phyloP scores from a whole-genome alignment of 2,329 filamentous ascomycete genomes.

The Paramyrothecium roridum region DNA sequence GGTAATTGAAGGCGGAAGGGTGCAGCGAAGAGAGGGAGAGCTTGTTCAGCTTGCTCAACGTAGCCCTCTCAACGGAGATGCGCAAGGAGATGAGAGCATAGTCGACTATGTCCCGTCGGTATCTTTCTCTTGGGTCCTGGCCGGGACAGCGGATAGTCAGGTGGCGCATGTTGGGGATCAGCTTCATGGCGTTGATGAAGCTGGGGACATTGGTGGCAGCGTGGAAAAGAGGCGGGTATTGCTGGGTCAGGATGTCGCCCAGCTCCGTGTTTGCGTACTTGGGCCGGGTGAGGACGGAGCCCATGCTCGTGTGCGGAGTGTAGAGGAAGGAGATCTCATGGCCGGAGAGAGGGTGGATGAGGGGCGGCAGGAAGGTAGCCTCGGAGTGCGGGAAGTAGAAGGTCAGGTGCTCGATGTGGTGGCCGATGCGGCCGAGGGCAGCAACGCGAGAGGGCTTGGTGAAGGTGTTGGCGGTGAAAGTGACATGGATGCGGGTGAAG shows the following conservation, averaged over 20 bases:
- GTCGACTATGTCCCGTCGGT: constrained; percentile 76
- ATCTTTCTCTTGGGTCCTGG: constrained; percentile 65
- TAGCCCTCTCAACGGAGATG: constrained; percentile 74
- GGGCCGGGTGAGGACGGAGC: constrained; percentile 58
- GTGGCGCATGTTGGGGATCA: constrained; percentile 68
- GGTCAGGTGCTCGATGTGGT: constrained; percentile 72
- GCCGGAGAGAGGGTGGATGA: constrained; percentile 74
- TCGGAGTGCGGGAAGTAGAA: constrained; percentile 74
- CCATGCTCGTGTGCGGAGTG: constrained; percentile 68
- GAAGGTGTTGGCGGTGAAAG: constrained; percentile 72
- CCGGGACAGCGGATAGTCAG: constrained; percentile 75
- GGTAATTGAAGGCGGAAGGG: constrained; percentile 70
- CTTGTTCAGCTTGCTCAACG: constrained; percentile 61
- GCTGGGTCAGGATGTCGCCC: constrained; percentile 76
- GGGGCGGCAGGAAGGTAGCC: constrained; percentile 80
- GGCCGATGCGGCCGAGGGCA: constrained; percentile 73
- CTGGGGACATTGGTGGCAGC: constrained; percentile 83
- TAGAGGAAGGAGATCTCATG: constrained; percentile 80
- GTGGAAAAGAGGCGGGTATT: constrained; percentile 87
- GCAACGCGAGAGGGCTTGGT: constrained; percentile 70
- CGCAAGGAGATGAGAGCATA: constrained; percentile 85
- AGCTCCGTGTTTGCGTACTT: constrained; percentile 80
- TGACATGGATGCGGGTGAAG: constrained; percentile 67
- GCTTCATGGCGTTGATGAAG: constrained; percentile 72
- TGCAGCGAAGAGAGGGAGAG: constrained; percentile 74